Conservation (phyloP, 2,329 filamentous ascomycete species). For the Calonectria ilicicola region DNA sequence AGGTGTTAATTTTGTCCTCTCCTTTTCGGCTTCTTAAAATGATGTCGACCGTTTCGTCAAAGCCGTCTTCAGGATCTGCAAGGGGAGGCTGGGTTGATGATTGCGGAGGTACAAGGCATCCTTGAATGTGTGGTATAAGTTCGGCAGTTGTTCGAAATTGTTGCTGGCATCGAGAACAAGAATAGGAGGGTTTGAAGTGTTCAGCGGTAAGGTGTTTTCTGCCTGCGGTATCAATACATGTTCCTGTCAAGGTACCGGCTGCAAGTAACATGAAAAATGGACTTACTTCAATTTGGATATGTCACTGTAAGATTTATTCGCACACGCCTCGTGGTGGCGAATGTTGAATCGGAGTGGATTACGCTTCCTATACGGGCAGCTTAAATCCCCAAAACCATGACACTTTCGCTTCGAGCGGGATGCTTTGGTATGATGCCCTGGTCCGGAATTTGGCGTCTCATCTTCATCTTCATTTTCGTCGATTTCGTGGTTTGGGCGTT, state of each 20-base stretch:
- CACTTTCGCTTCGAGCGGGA: not conserved
- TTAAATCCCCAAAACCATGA: not conserved
- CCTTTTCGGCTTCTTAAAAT: not conserved
- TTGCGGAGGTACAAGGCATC: not conserved
- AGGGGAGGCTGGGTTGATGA: not conserved
- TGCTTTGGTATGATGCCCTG: not conserved
- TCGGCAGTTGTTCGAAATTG: not conserved
- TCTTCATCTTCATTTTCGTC: not conserved
- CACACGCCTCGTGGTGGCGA: not conserved
- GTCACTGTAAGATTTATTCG: not conserved
- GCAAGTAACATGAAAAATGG: too few relatives aligned
- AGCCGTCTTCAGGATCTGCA: not conserved
- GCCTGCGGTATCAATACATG: not conserved
- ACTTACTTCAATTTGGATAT: not conserved
- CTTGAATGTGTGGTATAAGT: not conserved
- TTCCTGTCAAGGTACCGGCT: not conserved
- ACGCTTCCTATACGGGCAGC: not conserved
- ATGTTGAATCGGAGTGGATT: not conserved
- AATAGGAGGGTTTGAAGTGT: not conserved
- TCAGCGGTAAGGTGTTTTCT: not conserved
- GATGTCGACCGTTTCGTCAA: not conserved
- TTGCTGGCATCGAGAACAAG: not conserved
- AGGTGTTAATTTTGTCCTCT: not conserved
- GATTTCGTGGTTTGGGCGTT: not conserved
- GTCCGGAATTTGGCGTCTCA: not conserved